Evolutionary conservation across 345 rosid genomes (phyloP), one percentile per base, ranked within the genome.

Genomic region (Moringa oleifera): DNA sequence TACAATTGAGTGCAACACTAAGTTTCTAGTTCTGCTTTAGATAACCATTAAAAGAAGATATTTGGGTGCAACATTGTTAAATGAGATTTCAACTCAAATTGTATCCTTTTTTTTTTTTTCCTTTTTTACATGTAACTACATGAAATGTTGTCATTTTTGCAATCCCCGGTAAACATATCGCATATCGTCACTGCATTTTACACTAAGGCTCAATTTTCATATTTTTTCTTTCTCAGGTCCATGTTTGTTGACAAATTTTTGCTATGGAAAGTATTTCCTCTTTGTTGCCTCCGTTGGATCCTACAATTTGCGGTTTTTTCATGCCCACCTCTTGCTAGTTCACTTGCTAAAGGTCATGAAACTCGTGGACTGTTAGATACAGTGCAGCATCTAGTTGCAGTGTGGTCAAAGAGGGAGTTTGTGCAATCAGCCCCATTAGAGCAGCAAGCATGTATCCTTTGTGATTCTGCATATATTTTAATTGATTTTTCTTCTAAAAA

Each of bases 361-460:
- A 58, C 62, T 7, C 67, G 61, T n/a, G 73, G 71, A 71, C 84
- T 86, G 65, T 67, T 84, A 49, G 84, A 82, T 60, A 81, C 88
- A 62, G 68, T 79, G 53, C 85, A 83, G 69, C 85, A 72, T 45
- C 71, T 94, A 65, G 70, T 81, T 20, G 69, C 78, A 19, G 89
- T 82, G 25, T 94, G 99, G 99, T 88, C 95, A 51, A 83, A 83
- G 68, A 71, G 53, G 64, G 97, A 88, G 65, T 88, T 90, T 77
- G 75, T 90, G 64, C 96, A 73, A 69, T 83, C 96, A 50, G 75
- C 79, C 33, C 66, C 88, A 58, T 17, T 86, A 66, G 99, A 94
- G 77, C 99, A 94, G 86, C 99, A 94, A 86, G 80, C 84, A 70
- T 94, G 97, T 94, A 94, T 86, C 95, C 97, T 87, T 77, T 68